Percentiles rank a stretch among this genome's conserved stretches.
Evolutionary conservation across 306 rosid genomes (phyloP).

Genomic region (Lathyrus oleraceus): DNA sequence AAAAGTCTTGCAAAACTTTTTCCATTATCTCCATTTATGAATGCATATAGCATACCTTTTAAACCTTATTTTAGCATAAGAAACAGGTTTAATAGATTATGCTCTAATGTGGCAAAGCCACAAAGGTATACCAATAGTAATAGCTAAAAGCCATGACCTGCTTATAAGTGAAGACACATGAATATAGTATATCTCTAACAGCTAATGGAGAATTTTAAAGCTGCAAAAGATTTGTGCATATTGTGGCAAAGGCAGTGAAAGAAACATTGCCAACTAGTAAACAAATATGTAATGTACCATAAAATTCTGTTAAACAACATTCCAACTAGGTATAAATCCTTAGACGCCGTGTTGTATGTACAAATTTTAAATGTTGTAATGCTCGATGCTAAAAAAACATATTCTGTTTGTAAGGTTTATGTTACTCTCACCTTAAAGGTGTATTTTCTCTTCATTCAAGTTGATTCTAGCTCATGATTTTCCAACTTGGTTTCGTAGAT

Average conservation of each 20-base stretch:
- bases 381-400: background rate
- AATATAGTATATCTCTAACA: no score
- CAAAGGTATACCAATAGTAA: no score
- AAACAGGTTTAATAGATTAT: no score
- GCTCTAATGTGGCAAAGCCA: background rate
- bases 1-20: no score
- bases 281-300: background rate
- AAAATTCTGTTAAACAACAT: conserved; percentile 45
- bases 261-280: conserved; percentile 49
- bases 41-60: no score
- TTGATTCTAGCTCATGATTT: background rate
- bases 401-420: background rate
- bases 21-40: no score
- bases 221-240: background rate
- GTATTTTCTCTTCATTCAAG: background rate
- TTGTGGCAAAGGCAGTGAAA: conserved; percentile 44
- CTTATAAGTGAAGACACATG: no score
- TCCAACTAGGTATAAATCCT: conserved; percentile 43
- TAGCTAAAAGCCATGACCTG: no score
- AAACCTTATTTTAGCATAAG: no score
- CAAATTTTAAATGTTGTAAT: background rate
- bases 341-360: conserved; percentile 41
- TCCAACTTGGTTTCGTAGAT: background rate
- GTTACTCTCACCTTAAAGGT: conserved; percentile 10
- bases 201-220: no score